Base-by-base conservation (phyloP, 768 basidiomycete species). In the Candolleomyces eurysporus region DNA sequence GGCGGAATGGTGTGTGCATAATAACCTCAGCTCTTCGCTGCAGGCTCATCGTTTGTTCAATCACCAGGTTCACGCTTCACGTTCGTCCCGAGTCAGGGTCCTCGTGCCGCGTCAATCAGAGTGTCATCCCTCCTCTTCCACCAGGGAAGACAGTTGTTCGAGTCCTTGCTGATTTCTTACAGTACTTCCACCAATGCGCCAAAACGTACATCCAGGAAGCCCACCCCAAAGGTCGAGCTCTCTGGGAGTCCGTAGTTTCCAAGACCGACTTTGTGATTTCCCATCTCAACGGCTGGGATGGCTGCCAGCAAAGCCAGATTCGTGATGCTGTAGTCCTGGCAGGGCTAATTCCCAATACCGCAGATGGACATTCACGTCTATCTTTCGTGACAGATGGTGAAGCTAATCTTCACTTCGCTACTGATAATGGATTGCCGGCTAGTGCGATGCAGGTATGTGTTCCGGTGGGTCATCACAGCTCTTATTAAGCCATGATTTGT, bases 281-380 rank as follows among this genome's bases (percentile, higher is more conserved):
- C 1, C 86, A 87, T 64, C 87, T 87, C 5, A 87, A 88, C 63
- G 86, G 84, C 0, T 89, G 87, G 87, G 86, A 82, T 61, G 83
- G 84, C 0, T 70, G 67, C 1, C 87, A 89, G 65, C 87, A 88
- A 63, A 73, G 72, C 26, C 74, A 79, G 65, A 84, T 88, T 73
- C 79, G 87, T 3, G 69, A 70, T 26, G 87, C 87, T 1, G 84
- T 84, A 0, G 71, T 81, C 2, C 59, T 68, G 21, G 86, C 84
- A 0, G 82, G 83, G 7, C 74, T 89, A 19, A 72, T 88, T 9
- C 67, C 78, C 0, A 70, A 80, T 56, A 75, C 69, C 0, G 59
- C 66, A 0, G 71, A 70, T 13, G 80, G 76, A 0, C 79, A 76
- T 32, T 26, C 26, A 26, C 79, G 84, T 0, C 65, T 87, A 1